phyloP scores from a whole-genome alignment of 2,329 filamentous ascomycete species.

The Aspergillus persii region DNA sequence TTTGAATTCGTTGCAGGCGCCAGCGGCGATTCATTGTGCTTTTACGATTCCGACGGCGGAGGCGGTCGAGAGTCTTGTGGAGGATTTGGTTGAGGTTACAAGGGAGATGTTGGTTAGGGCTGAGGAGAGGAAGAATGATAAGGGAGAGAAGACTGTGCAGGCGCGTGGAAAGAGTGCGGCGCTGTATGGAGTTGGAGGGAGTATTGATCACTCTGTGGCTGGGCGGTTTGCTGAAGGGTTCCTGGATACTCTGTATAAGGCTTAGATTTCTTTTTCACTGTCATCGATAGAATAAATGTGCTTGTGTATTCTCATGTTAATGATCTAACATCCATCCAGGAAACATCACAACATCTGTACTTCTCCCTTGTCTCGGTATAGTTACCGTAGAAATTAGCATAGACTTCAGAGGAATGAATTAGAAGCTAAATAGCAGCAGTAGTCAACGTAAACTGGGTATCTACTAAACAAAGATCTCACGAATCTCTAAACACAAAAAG shows the following conservation, averaged over 20 bases:
- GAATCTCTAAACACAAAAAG: no score
- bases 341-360: no score
- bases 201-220: conserved; percentile 59
- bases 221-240: conserved; percentile 87
- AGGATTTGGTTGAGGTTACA: conserved; percentile 62
- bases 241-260: conserved; percentile 89
- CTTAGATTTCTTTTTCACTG: conserved; percentile 43
- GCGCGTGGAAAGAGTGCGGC: conserved; percentile 53
- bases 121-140: conserved; percentile 67
- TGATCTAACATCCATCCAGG: no score
- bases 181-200: conserved; percentile 92
- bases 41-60: conserved; percentile 84
- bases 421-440: no score
- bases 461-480: no score
- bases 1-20: conserved; percentile 87
- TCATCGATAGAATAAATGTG: no score
- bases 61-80: conserved; percentile 74
- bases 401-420: no score
- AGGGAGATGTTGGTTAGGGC: conserved; percentile 76
- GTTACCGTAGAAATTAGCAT: no score
- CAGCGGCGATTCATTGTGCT: conserved; percentile 88
- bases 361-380: no score
- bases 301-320: no score
- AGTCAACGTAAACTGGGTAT: no score
- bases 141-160: conserved; percentile 28